Evolutionary conservation across 352 stramenopile species (phyloP).

Genomic region (Phytopythium vexans): DNA sequence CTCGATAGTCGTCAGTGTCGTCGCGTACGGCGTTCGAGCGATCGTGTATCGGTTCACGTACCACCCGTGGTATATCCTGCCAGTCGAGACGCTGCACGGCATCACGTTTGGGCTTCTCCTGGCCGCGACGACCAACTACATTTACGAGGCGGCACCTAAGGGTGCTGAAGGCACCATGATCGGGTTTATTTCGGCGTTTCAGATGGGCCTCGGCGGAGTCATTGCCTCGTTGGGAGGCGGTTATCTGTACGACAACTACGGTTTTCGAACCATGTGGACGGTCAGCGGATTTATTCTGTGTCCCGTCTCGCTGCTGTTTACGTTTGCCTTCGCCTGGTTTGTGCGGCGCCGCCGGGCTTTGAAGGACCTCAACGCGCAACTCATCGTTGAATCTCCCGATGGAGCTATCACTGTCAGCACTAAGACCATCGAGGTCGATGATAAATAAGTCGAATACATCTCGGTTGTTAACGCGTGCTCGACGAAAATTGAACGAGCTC

Average conservation of each 20-base stretch:
- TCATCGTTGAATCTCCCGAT: too few relatives aligned
- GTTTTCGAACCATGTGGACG: conserved; percentile 30
- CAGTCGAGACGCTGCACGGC: conserved; percentile 42
- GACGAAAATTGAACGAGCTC: too few relatives aligned
- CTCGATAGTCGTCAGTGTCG: conserved; percentile 27
- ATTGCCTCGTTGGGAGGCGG: conserved; percentile 31
- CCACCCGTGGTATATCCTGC: conserved; percentile 36
- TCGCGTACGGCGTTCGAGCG: conserved; percentile 29
- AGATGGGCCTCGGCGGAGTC: conserved; percentile 31
- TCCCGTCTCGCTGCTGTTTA: background rate
- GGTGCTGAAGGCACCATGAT: conserved; percentile 40
- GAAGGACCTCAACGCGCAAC: too few relatives aligned
- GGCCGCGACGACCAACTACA: conserved; percentile 36
- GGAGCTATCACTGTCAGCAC: too few relatives aligned
- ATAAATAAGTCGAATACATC: too few relatives aligned
- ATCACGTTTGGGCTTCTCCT: conserved; percentile 34
- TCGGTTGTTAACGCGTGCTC: too few relatives aligned
- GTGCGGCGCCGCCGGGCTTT: too few relatives aligned
- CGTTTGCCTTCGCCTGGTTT: background rate
- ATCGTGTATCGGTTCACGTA: conserved; percentile 38
- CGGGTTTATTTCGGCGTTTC: conserved; percentile 33
- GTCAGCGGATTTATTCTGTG: conserved; percentile 23
- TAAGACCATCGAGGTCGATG: too few relatives aligned
- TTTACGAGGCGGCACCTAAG: conserved; percentile 24
- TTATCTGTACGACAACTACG: conserved; percentile 37